Evolutionary conservation across 176 grass and related monocot species (phyloP).

Genomic region (Melocanna baccifera): DNA sequence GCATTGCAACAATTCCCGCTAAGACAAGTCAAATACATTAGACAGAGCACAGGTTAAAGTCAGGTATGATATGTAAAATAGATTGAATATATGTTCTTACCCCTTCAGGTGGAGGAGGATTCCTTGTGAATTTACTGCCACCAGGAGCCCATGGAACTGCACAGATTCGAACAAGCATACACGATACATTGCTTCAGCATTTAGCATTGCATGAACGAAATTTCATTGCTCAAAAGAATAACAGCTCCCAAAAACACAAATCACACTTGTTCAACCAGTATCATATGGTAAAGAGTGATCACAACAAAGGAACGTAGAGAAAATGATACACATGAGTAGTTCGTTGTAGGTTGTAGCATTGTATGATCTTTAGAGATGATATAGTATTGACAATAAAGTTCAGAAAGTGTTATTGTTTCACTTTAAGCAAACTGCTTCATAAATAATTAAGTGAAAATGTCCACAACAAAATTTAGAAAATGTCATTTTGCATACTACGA

Average conservation of each 20-base stretch:
- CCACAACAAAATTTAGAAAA: not conserved
- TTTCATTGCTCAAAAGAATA: not conserved
- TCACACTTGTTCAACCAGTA: not conserved
- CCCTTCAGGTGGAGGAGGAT: conserved; percentile 90
- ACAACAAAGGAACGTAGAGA: not conserved
- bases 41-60: not conserved
- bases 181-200: conserved; percentile 10
- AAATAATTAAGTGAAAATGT: not conserved
- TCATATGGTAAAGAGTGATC: not conserved
- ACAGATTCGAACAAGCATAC: conserved; percentile 19
- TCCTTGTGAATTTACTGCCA: conserved; percentile 83
- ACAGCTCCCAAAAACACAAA: not conserved
- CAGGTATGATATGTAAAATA: not conserved
- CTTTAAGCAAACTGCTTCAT: not conserved
- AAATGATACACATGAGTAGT: not conserved
- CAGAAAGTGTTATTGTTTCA: not conserved
- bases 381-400: not conserved
- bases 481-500: not conserved
- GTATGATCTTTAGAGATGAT: not conserved
- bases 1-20: not conserved
- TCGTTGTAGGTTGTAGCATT: not conserved
- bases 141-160: conserved; percentile 96
- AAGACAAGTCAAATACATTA: not conserved
- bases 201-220: not conserved
- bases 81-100: conserved; percentile 48